Base-by-base conservation (phyloP, 2,329 filamentous ascomycete species). In the Neopestalotiopsis sp. region DNA sequence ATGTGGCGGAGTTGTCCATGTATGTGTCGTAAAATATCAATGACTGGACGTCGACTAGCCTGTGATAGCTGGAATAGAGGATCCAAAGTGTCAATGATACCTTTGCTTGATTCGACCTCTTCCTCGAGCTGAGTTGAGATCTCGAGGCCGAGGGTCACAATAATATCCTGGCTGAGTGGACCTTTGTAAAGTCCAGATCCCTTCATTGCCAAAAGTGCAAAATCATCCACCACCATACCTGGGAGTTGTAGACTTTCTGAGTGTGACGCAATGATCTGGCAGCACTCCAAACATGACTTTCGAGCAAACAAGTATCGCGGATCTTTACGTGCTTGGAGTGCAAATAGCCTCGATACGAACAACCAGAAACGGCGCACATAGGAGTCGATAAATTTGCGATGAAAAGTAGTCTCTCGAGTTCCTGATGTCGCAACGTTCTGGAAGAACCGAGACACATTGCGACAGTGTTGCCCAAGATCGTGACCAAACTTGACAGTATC, bases 131-230 rank as follows among this genome's bases (percentile, higher is more conserved):
- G 72, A 5, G 70, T 71, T 5, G 73, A 57, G 28, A 75, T 59
- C 67, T 75, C 74, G 1, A 71, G 63, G 9, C 71, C 61, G 1
- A 74, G 42, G 13, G 68, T 65, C 1, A 71, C 67, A 24, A 75
- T 70, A 4, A 72, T 66, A 57, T 73, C 74, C 24, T 72, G 73
- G 3, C 74, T 69, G 12, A 75, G 49, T 1, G 71, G 67, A 10
- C 71, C 74, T 61, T 75, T 75, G 70, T 74, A 75, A 63, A 75
- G 64, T 12, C 73, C 74, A 65, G 70, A 67, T 10, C 74, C 73
- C 12, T 70, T 61, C 5, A 74, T 70, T 12, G 70, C 73, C 53
- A 72, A n/a, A 13, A 61, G 68, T 13, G 67, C 40, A 58, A 70
- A 75, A 53, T 75, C 73, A 59, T 75, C 74, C 10, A 64, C 42